A percentile compares a stretch with the other conserved stretches of the same genome.
Evolutionary conservation across 805 yeast genomes (phyloP).

Genomic region (Candida taoyuanica): DNA sequence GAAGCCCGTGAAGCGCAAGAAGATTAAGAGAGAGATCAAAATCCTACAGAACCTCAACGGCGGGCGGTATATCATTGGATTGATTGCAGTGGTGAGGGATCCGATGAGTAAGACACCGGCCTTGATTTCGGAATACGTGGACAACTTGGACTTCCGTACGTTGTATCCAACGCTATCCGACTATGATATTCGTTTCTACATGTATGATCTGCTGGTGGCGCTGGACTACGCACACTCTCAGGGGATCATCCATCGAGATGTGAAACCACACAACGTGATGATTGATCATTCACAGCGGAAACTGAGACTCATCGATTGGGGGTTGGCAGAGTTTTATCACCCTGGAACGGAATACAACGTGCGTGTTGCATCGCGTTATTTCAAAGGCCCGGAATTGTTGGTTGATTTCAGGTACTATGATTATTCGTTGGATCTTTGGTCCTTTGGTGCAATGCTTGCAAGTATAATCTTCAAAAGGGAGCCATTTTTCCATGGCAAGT

Average conservation of each 20-base stretch:
- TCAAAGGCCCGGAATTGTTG: conserved; percentile 87
- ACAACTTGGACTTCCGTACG: conserved; percentile 82
- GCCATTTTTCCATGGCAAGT: conserved; percentile 89
- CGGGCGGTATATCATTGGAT: conserved; percentile 74
- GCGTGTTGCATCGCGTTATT: conserved; percentile 86
- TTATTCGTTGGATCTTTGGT: conserved; percentile 87
- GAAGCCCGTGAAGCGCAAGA: conserved; percentile 90
- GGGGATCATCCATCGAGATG: conserved; percentile 95
- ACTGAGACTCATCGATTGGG: conserved; percentile 88
- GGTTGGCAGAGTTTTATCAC: conserved; percentile 89
- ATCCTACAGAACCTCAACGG: conserved; percentile 79
- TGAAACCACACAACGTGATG: conserved; percentile 92
- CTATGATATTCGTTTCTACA: conserved; percentile 74
- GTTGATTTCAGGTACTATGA: conserved; percentile 82
- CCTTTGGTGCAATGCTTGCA: conserved; percentile 88
- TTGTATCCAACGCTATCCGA: conserved; percentile 77
- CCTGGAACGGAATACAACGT: conserved; percentile 87
- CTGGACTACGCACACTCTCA: conserved; percentile 85
- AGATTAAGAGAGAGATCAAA: conserved; percentile 85
- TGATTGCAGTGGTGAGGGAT: conserved; percentile 85
- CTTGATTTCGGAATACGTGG: conserved; percentile 76
- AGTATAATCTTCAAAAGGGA: conserved; percentile 84
- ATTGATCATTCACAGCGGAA: conserved; percentile 66
- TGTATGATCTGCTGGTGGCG: conserved; percentile 76
- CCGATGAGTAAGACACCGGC: conserved; percentile 84